These are phyloP conservation scores for Hypoxylon sp. DNA, from an alignment of 2,329 filamentous ascomycete genomes.

Conservation along the genomic window DNA sequence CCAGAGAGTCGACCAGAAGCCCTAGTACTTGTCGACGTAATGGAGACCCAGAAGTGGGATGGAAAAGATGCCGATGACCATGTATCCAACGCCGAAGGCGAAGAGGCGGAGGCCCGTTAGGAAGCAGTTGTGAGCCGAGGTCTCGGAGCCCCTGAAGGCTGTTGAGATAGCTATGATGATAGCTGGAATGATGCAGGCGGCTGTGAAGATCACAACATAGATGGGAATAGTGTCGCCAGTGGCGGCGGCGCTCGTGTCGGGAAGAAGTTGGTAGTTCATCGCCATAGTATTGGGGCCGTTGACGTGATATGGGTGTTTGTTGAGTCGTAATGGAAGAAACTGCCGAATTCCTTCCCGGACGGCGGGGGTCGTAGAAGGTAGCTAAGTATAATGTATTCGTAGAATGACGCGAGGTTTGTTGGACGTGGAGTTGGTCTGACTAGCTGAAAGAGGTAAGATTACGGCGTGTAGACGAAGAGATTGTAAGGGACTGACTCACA, in stretches of 20 bases:
- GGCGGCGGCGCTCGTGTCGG: neutral
- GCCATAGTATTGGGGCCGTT: neutral
- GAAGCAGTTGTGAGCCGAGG: conserved; percentile 14
- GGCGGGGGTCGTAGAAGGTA: neutral
- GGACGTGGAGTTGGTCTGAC: neutral
- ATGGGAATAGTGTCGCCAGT: neutral
- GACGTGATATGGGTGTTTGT: neutral
- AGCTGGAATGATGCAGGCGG: conserved; percentile 9
- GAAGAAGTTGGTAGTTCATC: neutral
- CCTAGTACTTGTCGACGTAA: conserved; percentile 46
- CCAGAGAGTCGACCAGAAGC: conserved; percentile 26
- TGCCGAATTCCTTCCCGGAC: neutral
- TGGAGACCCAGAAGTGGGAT: conserved; percentile 40
- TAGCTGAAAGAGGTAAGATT: neutral
- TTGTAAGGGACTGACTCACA: neutral
- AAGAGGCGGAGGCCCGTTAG: conserved; percentile 32
- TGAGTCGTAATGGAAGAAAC: neutral
- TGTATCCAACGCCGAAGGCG: conserved; percentile 33
- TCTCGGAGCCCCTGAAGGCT: conserved; percentile 3
- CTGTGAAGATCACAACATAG: conserved; percentile 8
- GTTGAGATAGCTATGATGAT: conserved; percentile 5
- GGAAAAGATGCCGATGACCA: conserved; percentile 35
- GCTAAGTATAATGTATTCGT: neutral
- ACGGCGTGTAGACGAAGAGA: neutral
- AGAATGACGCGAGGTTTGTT: neutral